Percentiles rank a stretch among this genome's conserved stretches.
Conservation (phyloP, 306 rosid genomes). For the Bauhinia variegata region DNA sequence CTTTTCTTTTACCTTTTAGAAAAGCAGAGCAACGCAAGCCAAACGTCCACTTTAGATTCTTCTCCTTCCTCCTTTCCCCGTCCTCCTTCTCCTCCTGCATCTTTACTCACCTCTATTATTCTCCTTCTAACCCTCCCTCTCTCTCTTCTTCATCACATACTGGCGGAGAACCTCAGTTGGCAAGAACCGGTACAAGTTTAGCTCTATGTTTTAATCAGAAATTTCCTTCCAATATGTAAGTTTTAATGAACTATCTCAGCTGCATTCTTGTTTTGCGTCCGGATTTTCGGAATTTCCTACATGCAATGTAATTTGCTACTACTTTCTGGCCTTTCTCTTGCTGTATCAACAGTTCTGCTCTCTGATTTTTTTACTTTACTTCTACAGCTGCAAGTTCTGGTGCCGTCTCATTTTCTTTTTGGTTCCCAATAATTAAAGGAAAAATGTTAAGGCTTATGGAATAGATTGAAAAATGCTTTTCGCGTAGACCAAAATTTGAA, state of each 20-base stretch:
- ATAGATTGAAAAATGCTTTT: slow-evolving; percentile 20
- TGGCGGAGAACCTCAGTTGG: slow-evolving; percentile 4
- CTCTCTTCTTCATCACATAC: slow-evolving; percentile 1
- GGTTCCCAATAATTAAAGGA: slow-evolving; percentile 3
- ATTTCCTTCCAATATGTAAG: slow-evolving; percentile 44
- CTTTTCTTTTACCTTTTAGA: slow-evolving; percentile 47
- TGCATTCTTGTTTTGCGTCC: slow-evolving; percentile 39
- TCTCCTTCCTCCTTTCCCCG: slow-evolving; percentile 36
- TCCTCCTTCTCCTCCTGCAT: slow-evolving; percentile 15
- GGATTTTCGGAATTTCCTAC: slow-evolving; percentile 41
- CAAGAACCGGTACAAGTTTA: slow-evolving; percentile 41
- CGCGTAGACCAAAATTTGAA: slow-evolving; percentile 17
- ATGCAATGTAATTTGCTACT: slow-evolving; percentile 38
- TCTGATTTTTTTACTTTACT: slow-evolving; percentile 24
- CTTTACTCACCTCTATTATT: background rate
- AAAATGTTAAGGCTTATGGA: background rate
- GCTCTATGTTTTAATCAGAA: slow-evolving; percentile 39
- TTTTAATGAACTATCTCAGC: slow-evolving; percentile 22
- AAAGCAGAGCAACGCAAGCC: slow-evolving; percentile 63
- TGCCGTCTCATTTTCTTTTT: background rate
- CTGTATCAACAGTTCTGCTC: slow-evolving; percentile 19
- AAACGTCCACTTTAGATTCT: slow-evolving; percentile 55
- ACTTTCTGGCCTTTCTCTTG: slow-evolving; percentile 18
- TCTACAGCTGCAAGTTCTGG: slow-evolving; percentile 21
- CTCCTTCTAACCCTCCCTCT: slow-evolving; percentile 35